Base-by-base conservation (phyloP, 176 grass and related monocot genomes). In the Oryza nivara region DNA sequence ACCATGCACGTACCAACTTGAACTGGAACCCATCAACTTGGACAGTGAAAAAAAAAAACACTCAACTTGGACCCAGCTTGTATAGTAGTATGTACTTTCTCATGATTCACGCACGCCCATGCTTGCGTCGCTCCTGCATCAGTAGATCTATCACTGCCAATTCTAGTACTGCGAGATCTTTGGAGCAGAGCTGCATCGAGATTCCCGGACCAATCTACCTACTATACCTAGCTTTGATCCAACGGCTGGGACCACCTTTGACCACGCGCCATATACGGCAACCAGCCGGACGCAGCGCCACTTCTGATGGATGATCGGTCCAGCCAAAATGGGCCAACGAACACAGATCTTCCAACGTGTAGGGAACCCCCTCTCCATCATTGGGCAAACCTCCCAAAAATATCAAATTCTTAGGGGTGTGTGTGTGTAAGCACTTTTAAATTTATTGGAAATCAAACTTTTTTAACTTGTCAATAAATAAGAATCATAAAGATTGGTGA, bases 191-290 rank as follows among this genome's bases (percentile, higher is more conserved):
- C 43, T 38, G 58, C 71, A 0, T 38, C 43, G 20, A 41, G 58
- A 83, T 83, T 48, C 8, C 43, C 44, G 41, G 81, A 38, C 81
- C 17, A 35, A 36, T 51, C 81, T 23, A 41, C 17, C 70, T 65
- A 36, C 70, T 65, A 36, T 36, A 36, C 35, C 35, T 36, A 64
- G 35, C 45, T 43, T 71, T 1, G 36, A 38, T 38, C 36, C 36
- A 38, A 38, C 36, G 36, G 36, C 36, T 38, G 36, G 26, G 41
- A 22, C 70, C 80, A 74, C 56, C 11, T 19, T 19, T 54, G 30
- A 41, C 47, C 65, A 69, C 3, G 6, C 19, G 5, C 45, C 4
- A 12, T 22, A 41, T 15, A 16, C 75, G 9, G 28, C 35, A 40
- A 15, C 34, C 1, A 4, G 32, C 23, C 54, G 3, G 2, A 4